Percentiles rank a stretch among this genome's conserved stretches.
Evolutionary conservation across 768 basidiomycete species (phyloP).

Genomic region (Suillus alpinus): DNA sequence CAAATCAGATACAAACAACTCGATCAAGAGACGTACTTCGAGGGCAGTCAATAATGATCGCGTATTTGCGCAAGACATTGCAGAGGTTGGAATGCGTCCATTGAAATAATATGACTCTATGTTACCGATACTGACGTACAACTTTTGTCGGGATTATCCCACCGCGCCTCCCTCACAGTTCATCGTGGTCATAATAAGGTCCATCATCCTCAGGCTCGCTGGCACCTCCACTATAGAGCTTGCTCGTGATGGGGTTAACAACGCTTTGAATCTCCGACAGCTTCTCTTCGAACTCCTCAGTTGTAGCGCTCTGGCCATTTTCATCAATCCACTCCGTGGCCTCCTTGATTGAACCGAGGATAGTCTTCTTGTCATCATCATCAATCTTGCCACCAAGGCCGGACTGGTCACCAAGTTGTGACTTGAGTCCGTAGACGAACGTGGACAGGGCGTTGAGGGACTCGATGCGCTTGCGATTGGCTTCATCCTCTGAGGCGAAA

Average conservation of each 20-base stretch:
- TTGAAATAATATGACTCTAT: conserved; percentile 2
- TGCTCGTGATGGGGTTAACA: conserved; percentile 83
- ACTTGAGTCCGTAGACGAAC: conserved; percentile 85
- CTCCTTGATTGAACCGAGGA: conserved; percentile 82
- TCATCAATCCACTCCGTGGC: conserved; percentile 91
- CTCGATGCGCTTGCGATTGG: conserved; percentile 79
- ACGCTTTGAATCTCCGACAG: conserved; percentile 69
- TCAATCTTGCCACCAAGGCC: conserved; percentile 88
- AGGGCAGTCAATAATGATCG: no score
- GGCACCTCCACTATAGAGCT: conserved; percentile 55
- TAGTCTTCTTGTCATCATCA: conserved; percentile 80
- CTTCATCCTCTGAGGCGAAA: conserved; percentile 78
- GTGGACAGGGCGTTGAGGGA: conserved; percentile 79
- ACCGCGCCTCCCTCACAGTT: conserved; percentile 34
- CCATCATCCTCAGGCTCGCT: conserved; percentile 36
- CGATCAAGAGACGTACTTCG: no score
- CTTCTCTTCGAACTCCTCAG: conserved; percentile 93
- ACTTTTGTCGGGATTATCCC: background rate
- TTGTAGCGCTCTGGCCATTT: conserved; percentile 68
- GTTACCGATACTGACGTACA: conserved; percentile 3
- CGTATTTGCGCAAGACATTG: background rate
- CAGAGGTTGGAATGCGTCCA: background rate
- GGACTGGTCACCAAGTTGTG: conserved; percentile 80
- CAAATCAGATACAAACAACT: no score
- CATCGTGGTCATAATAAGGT: conserved; percentile 48